Conservation (phyloP, 176 grass and related monocot species). For the Melocanna baccifera region DNA sequence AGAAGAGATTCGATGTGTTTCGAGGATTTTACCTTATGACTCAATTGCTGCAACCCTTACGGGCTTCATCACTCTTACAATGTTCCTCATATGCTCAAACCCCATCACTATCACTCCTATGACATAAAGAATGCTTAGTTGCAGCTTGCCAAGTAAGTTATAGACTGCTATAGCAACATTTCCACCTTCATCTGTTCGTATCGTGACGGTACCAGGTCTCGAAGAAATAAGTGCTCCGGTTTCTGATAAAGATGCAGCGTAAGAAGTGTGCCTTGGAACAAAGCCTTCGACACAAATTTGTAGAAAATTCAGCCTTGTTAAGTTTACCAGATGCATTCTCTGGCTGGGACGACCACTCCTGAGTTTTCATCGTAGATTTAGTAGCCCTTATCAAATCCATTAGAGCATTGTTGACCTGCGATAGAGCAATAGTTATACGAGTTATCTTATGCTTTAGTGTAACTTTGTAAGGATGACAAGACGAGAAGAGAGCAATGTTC, state of each 20-base stretch:
- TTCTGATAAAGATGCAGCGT: conserved; percentile 45
- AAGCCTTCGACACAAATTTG: conserved; percentile 18
- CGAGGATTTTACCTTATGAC: conserved; percentile 50
- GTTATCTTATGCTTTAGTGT: not conserved
- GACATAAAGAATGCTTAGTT: conserved; percentile 86
- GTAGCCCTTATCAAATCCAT: conserved; percentile 84
- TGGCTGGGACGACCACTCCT: conserved; percentile 67
- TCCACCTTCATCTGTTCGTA: conserved; percentile 53
- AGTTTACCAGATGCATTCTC: conserved; percentile 65
- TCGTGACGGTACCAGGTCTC: conserved; percentile 38
- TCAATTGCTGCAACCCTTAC: conserved; percentile 67
- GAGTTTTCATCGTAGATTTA: conserved; percentile 43
- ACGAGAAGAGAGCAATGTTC: not conserved
- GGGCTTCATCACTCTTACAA: conserved; percentile 68
- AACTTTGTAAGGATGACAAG: not conserved
- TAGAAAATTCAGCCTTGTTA: not conserved
- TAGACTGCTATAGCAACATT: conserved; percentile 54
- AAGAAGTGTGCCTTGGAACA: conserved; percentile 29
- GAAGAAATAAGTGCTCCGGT: conserved; percentile 53
- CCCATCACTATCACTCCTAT: conserved; percentile 79
- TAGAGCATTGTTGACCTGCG: conserved; percentile 77
- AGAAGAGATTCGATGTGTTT: not conserved
- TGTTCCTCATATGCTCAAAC: conserved; percentile 76
- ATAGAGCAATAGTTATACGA: not conserved
- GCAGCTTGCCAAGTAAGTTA: conserved; percentile 85